Base-by-base conservation (phyloP, 805 yeast species). In the Lipomyces starkeyi region DNA sequence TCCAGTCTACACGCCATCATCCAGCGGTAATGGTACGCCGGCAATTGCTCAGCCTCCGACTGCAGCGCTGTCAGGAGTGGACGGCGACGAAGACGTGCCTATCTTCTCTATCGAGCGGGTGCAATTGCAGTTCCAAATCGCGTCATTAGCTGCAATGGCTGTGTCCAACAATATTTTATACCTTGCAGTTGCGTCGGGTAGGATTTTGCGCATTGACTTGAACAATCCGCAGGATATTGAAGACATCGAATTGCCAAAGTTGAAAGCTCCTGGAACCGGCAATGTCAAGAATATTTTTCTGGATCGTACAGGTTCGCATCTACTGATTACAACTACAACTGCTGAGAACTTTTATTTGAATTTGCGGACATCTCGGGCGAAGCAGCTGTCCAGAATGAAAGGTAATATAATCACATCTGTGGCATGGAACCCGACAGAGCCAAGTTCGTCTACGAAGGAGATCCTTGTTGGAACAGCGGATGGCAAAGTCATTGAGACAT, bases 201-300 rank as follows among this genome's bases (percentile, higher is more conserved):
- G 82, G 17, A 77, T 90, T n/a, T 85, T 85, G 71, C 78, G 89
- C n/a, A 89, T 91, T 40, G 87, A 89, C 72, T 78, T 90, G 70
- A 87, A 86, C 61, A 82, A 82, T 61, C 95, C 95, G 0, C 86
- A 88, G 47, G 81, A 81, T 7, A 88, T 90, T 4, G 83, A 81
- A 52, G 73, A 80, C 53, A 72, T 79, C 22, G 79, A 76, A 40
- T 52, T 71, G 49, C 73, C 73, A 17, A 69, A 72, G 59, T 58
- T 70, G 52, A 74, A 75, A 35, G 64, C 72, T 25, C 69, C 74
- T 40, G 76, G 76, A 6, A 71, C 74, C 0, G 80, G 76, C 32
- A 62, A 74, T 20, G 77, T 82, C 22, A 75, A 74, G 27, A 73
- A 76, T 52, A 77, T 86, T 1, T 87, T 79, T 73, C 76, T 84